A percentile compares a stretch with the other conserved stretches of the same genome.
These are phyloP conservation scores for Dothideomycetes sp. DNA, from an alignment of 2,329 filamentous ascomycete species.

Conservation along the genomic window DNA sequence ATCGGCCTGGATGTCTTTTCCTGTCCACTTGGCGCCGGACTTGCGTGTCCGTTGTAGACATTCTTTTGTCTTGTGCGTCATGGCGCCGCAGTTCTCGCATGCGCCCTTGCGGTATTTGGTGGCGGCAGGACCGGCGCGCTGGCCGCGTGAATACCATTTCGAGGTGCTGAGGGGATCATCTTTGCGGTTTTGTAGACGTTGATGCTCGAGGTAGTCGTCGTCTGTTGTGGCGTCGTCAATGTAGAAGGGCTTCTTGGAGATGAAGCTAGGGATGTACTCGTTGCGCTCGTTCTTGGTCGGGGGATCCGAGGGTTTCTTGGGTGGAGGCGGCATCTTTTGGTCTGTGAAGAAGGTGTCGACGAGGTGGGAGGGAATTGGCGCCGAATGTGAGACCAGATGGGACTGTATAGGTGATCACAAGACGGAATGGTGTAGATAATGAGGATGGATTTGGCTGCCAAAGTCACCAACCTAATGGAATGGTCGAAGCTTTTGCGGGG, in stretches of 20 bases:
- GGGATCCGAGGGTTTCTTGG: slow-evolving; percentile 70
- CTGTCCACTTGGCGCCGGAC: slow-evolving; percentile 82
- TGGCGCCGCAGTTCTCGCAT: slow-evolving; percentile 95
- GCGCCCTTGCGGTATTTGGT: slow-evolving; percentile 97
- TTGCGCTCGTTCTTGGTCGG: slow-evolving; percentile 71
- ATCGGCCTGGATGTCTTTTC: slow-evolving; percentile 86
- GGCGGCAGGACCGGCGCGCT: slow-evolving; percentile 72
- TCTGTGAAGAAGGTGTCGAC: background rate
- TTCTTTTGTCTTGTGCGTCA: slow-evolving; percentile 93
- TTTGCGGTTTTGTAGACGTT: slow-evolving; percentile 65
- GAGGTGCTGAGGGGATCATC: slow-evolving; percentile 49
- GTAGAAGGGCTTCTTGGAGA: slow-evolving; percentile 96
- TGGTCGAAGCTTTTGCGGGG: no score
- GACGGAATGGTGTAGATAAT: no score
- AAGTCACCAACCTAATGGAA: no score
- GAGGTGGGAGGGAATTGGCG: background rate
- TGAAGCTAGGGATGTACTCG: slow-evolving; percentile 95
- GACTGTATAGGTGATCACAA: no score
- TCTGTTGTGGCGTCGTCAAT: slow-evolving; percentile 64
- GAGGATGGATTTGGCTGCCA: no score
- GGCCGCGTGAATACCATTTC: slow-evolving; percentile 88
- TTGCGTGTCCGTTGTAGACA: slow-evolving; percentile 83
- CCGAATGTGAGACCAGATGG: no score
- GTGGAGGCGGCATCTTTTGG: slow-evolving; percentile 29
- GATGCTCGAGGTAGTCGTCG: slow-evolving; percentile 91